These are phyloP conservation scores for Aspergillus tanneri DNA, from an alignment of 2,329 filamentous ascomycete genomes.

Conservation along the genomic window DNA sequence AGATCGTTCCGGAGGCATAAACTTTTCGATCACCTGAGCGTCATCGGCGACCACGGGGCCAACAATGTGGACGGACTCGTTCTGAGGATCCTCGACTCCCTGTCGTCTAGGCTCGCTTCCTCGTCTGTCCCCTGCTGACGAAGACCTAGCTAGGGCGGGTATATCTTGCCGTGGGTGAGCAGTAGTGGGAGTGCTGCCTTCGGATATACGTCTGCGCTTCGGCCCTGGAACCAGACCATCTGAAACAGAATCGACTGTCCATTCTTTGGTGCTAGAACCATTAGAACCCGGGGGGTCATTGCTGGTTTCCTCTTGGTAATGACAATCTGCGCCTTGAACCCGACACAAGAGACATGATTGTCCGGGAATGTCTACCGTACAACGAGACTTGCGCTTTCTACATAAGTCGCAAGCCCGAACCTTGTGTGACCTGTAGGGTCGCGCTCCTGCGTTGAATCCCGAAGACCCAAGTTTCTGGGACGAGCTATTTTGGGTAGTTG, in stretches of 20 bases:
- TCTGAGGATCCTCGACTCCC: constrained; percentile 37
- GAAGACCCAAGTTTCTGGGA: constrained; percentile 35
- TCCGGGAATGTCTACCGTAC: constrained; percentile 56
- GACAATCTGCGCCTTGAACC: constrained; percentile 58
- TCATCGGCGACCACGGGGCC: constrained; percentile 61
- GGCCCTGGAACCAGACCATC: constrained; percentile 28
- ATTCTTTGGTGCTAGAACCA: constrained; percentile 28
- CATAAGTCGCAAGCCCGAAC: constrained; percentile 61
- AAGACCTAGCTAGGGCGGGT: constrained; percentile 25
- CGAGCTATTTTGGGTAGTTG: constrained; percentile 30
- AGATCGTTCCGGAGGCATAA: constrained; percentile 49
- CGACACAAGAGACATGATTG: constrained; percentile 58
- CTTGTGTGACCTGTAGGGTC: constrained; percentile 63
- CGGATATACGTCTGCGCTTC: constrained; percentile 40
- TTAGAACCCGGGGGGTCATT: constrained; percentile 27
- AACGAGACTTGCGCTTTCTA: constrained; percentile 61
- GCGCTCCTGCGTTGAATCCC: constrained; percentile 43
- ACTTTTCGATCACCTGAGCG: constrained; percentile 61
- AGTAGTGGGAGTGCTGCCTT: constrained; percentile 26
- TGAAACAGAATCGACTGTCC: constrained; percentile 26
- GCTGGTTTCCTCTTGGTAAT: constrained; percentile 49
- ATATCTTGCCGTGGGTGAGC: constrained; percentile 18
- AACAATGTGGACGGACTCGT: constrained; percentile 55
- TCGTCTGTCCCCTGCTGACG: constrained; percentile 28
- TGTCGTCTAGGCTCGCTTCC: constrained; percentile 34